Evolutionary conservation across 768 basidiomycete species (phyloP), one percentile per base, ranked within the genome.

Genomic region (Kockovaella imperatae): DNA sequence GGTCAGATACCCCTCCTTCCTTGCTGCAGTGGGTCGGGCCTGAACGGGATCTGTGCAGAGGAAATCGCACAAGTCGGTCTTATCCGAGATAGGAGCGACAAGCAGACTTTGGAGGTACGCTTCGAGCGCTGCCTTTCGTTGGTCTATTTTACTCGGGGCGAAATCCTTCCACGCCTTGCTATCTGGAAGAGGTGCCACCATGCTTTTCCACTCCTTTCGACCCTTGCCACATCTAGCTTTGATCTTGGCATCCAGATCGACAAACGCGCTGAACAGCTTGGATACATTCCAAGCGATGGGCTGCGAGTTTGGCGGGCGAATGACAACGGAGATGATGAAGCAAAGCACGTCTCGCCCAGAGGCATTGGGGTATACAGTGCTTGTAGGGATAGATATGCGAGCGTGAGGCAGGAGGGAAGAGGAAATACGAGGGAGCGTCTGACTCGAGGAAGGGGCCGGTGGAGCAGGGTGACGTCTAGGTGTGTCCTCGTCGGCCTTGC

Each of bases 161-260:
- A 93, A 89, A 73, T 97, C 95, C 71, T 82, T 91, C 86, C 93
- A 96, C 7, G 95, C 75, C 70, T 83, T 85, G 21, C 87, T 86
- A 68, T 99, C 95, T 1, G 95, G 95, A 49, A 99, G 70, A 45
- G 72, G 76, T 17, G 76, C 81, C 40, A 97, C 81, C 75, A 89
- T 90, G 25, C 49, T 47, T 57, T 73, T 72, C 35, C 77, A 79
- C 17, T 84, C 74, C 42, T 78, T 78, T 68, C 82, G 83, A 13
- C 82, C 81, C 18, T 81, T 78, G 42, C 77, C 80, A 23, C 71
- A 56, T 45, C 61, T 67, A 38, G 70, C 71, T 45, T 86, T 80
- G 43, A 96, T 77, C 21, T 83, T 78, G 53, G 82, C 78, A 64
- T 99, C 95, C 32, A 99, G 75, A 41, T 78, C 81, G n/a, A 93